Evolutionary conservation across 2,329 filamentous ascomycete genomes (phyloP).

Genomic region (Fusarium lyarnte): DNA sequence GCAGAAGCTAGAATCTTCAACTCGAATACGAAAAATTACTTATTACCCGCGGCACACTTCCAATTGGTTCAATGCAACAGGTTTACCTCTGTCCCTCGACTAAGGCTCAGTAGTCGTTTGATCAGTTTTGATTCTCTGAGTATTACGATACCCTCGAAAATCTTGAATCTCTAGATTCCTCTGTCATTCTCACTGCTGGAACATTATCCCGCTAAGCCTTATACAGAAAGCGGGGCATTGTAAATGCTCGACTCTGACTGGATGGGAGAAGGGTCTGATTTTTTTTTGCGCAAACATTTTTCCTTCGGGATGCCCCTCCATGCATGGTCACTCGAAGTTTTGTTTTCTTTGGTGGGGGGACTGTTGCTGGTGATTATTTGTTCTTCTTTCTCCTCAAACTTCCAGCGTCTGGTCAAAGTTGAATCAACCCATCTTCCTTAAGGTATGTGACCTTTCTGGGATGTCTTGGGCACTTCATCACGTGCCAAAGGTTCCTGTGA

Average conservation of each 20-base stretch:
- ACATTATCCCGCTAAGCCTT: conserved; percentile 37
- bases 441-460: conserved; percentile 21
- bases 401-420: conserved; percentile 21
- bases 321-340: conserved; percentile 20
- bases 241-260: conserved; percentile 24
- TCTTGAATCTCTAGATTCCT: neutral
- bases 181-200: neutral
- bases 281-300: conserved; percentile 36
- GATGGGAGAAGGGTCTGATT: conserved; percentile 37
- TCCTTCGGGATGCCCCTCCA: conserved; percentile 39
- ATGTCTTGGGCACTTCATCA: conserved; percentile 15
- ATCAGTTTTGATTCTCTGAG: no score
- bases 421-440: conserved; percentile 7
- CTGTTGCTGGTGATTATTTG: conserved; percentile 17
- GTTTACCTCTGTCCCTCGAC: neutral
- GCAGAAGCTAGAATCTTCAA: neutral
- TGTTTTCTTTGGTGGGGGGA: conserved; percentile 35
- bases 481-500: conserved; percentile 13
- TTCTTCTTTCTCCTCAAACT: conserved; percentile 26
- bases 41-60: no score
- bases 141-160: neutral
- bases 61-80: neutral
- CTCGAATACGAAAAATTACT: neutral
- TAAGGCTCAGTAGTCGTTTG: neutral
- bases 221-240: conserved; percentile 47